Conservation (phyloP, 768 basidiomycete genomes). For the Tricholoma saponaceum region DNA sequence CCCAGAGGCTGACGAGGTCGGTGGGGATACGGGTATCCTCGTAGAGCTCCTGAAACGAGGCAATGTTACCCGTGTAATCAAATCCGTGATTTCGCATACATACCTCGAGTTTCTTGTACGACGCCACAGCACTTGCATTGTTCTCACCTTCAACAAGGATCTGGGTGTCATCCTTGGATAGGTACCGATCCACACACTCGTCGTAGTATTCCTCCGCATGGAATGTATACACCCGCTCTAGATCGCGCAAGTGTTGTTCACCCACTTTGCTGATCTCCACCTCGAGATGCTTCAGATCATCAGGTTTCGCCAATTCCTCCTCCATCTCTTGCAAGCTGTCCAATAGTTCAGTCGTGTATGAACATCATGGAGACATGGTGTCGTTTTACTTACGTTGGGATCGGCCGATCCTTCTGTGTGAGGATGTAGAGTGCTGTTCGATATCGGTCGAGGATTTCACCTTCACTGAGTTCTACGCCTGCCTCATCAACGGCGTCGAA, state of each 20-base stretch:
- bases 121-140: constrained; percentile 11
- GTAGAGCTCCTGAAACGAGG: constrained; percentile 20
- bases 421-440: constrained; percentile 36
- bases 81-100: background rate
- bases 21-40: constrained; percentile 14
- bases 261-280: constrained; percentile 24
- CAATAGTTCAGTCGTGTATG: background rate
- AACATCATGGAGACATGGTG: background rate
- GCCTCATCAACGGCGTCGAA: constrained; percentile 4
- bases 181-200: constrained; percentile 29
- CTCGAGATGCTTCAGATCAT: constrained; percentile 22
- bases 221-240: constrained; percentile 31
- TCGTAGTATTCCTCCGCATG: constrained; percentile 32
- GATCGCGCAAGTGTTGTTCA: constrained; percentile 29
- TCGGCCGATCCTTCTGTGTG: constrained; percentile 31
- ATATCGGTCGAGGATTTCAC: constrained; percentile 24
- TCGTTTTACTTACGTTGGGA: constrained; percentile 33
- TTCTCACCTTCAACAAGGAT: constrained; percentile 17
- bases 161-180: constrained; percentile 25
- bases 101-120: constrained; percentile 22
- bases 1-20: constrained; percentile 21
- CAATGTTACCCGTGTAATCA: background rate
- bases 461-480: constrained; percentile 5
- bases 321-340: constrained; percentile 33
- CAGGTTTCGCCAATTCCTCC: constrained; percentile 25